Percentiles rank a stretch among this genome's conserved stretches.
Evolutionary conservation across 805 yeast species (phyloP).

Genomic region (Metschnikowia bowlesiae): DNA sequence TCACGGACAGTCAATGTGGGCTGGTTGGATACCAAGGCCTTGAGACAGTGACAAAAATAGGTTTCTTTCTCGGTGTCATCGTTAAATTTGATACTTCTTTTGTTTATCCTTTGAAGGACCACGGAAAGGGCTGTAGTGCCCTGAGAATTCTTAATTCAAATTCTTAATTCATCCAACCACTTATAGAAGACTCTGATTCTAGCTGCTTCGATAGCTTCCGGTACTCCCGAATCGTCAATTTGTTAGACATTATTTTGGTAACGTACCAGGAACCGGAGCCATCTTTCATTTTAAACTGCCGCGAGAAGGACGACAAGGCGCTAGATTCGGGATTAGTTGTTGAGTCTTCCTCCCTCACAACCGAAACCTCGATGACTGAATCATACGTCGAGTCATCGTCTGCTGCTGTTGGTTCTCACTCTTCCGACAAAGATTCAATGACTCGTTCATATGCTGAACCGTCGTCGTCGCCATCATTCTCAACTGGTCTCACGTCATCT

Average conservation of each 20-base stretch:
- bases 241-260: conserved; percentile 31
- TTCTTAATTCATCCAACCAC: conserved; percentile 34
- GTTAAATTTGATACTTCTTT: conserved; percentile 40
- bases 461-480: too few relatives aligned
- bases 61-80: conserved; percentile 41
- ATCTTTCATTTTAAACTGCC: conserved; percentile 28
- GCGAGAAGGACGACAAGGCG: conserved; percentile 9
- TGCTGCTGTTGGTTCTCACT: too few relatives aligned
- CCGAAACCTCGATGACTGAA: too few relatives aligned
- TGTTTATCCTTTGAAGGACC: conserved; percentile 34
- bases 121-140: conserved; percentile 43
- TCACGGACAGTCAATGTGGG: conserved; percentile 6
- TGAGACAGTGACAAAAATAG: conserved; percentile 35
- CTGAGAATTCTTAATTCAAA: conserved; percentile 34
- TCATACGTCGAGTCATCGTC: too few relatives aligned
- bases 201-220: conserved; percentile 33
- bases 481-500: too few relatives aligned
- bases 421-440: too few relatives aligned
- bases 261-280: conserved; percentile 42
- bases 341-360: too few relatives aligned
- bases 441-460: too few relatives aligned
- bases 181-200: conserved; percentile 17
- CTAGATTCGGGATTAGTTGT: conserved; percentile 4
- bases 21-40: conserved; percentile 25
- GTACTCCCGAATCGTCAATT: conserved; percentile 29